These are phyloP conservation scores for Solanum ahanhuiri DNA, from an alignment of 257 asterid species.

Conservation along the genomic window DNA sequence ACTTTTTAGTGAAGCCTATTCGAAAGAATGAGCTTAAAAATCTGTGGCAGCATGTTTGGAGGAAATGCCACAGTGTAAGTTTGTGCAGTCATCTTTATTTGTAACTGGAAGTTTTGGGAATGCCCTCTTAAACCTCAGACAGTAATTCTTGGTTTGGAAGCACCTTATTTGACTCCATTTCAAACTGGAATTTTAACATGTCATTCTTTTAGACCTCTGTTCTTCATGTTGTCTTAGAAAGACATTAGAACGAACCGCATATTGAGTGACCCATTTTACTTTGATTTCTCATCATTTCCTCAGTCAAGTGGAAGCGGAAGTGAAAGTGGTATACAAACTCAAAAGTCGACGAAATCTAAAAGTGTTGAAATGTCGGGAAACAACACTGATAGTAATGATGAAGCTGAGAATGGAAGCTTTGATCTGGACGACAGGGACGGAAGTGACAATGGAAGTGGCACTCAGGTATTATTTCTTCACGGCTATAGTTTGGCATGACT, in stretches of 20 bases:
- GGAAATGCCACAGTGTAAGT: constrained; percentile 28
- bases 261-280: not conserved
- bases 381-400: constrained; percentile 23
- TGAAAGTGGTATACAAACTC: constrained; percentile 34
- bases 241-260: not conserved
- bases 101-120: not conserved
- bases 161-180: not conserved
- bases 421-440: constrained; percentile 22
- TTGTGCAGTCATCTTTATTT: not conserved
- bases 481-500: not conserved
- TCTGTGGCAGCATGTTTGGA: constrained; percentile 38
- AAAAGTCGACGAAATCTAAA: constrained; percentile 25
- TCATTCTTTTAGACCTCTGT: not conserved
- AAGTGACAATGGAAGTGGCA: constrained; percentile 44
- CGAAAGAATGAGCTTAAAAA: constrained; percentile 22
- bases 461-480: constrained; percentile 25
- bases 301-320: constrained; percentile 49
- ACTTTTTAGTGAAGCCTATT: constrained; percentile 24
- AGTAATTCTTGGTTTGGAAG: not conserved
- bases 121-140: not conserved
- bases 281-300: not conserved
- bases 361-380: constrained; percentile 22
- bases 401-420: constrained; percentile 28
- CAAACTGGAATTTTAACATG: not conserved
- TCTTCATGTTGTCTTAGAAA: not conserved